A percentile compares a stretch with the other conserved stretches of the same genome.
phyloP scores from a whole-genome alignment of 106 monocot genomes.

The Triglochin maritima region DNA sequence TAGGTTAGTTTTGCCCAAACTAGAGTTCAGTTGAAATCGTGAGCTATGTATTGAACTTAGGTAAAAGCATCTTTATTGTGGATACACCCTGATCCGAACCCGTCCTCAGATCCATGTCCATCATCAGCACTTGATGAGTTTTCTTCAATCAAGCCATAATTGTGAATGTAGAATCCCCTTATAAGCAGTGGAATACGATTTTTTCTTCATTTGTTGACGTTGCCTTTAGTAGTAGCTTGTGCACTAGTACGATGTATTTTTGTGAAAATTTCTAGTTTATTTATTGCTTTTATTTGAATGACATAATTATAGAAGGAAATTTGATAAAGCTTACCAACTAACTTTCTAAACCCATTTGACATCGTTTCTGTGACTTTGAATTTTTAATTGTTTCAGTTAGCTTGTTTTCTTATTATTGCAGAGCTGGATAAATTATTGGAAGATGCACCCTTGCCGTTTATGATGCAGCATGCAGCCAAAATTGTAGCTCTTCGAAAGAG shows the following conservation, averaged over 20 bases:
- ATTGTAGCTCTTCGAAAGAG: constrained; percentile 70
- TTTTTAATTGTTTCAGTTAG: neutral
- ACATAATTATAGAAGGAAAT: neutral
- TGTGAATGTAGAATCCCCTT: no score
- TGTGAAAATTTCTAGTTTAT: neutral
- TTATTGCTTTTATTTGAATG: neutral
- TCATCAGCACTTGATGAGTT: no score
- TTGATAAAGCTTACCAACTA: neutral
- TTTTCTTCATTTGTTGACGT: neutral
- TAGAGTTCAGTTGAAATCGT: no score
- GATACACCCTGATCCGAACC: no score
- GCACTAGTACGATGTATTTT: neutral
- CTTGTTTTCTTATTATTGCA: constrained; percentile 11
- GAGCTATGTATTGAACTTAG: no score
- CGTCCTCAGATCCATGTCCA: no score
- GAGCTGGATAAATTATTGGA: constrained; percentile 86
- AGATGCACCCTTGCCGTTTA: constrained; percentile 68
- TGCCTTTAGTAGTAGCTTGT: neutral
- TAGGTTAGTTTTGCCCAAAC: no score
- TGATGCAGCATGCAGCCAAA: constrained; percentile 89
- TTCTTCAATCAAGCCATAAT: no score
- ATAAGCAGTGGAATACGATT: no score
- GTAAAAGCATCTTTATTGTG: no score
- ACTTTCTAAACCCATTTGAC: neutral
- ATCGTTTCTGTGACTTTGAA: neutral